phyloP scores from a whole-genome alignment of 805 yeast species.

The Starmerella bombi region DNA sequence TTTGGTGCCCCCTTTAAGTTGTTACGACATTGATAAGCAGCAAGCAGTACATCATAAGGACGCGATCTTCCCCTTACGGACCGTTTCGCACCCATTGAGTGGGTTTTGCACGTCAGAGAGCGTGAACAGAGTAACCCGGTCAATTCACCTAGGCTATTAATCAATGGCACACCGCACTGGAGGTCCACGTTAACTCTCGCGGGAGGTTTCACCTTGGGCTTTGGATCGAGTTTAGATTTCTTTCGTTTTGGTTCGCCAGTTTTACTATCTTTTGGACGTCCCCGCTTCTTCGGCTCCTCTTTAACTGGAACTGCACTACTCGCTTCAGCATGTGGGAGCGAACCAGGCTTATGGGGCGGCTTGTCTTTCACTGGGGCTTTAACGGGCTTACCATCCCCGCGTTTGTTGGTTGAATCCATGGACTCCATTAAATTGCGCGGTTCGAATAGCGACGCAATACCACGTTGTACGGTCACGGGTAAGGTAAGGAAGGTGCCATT shows the following conservation, averaged over 20 bases:
- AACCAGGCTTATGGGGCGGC: too few relatives aligned
- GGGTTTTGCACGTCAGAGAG: constrained; percentile 90
- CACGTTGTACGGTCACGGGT: too few relatives aligned
- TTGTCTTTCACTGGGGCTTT: too few relatives aligned
- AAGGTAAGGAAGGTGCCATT: too few relatives aligned
- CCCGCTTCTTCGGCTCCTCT: constrained; percentile 8
- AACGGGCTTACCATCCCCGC: too few relatives aligned
- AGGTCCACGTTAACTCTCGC: constrained; percentile 23
- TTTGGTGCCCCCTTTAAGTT: constrained; percentile 64
- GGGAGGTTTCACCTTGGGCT: constrained; percentile 54
- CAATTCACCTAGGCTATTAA: constrained; percentile 29
- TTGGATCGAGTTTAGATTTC: constrained; percentile 17
- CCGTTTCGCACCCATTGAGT: constrained; percentile 95
- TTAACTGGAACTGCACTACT: too few relatives aligned
- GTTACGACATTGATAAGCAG: constrained; percentile 84
- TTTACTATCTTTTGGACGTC: constrained; percentile 7
- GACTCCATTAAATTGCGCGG: too few relatives aligned
- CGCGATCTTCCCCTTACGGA: constrained; percentile 88
- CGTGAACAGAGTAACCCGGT: constrained; percentile 91
- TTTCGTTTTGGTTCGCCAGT: constrained; percentile 7
- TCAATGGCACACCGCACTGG: constrained; percentile 87
- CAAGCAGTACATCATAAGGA: constrained; percentile 74
- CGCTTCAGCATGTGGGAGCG: too few relatives aligned
- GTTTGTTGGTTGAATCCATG: too few relatives aligned
- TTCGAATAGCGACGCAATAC: too few relatives aligned